Evolutionary conservation across 768 basidiomycete species (phyloP).

Genomic region (Nevesoporus exiguus): DNA sequence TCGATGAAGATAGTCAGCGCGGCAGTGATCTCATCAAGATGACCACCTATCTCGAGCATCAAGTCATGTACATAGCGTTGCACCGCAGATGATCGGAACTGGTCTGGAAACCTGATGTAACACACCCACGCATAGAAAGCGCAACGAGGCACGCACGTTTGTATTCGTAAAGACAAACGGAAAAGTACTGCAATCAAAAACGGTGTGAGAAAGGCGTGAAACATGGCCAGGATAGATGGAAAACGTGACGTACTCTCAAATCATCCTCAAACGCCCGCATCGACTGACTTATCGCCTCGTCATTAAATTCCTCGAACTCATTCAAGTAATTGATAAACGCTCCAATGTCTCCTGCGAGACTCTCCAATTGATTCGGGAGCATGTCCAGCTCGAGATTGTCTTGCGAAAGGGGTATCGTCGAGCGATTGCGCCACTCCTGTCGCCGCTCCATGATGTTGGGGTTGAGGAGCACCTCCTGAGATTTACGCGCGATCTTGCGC

Average conservation of each 20-base stretch:
- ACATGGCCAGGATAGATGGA: neutral
- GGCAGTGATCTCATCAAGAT: constrained; percentile 45
- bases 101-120: constrained; percentile 30
- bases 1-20: constrained; percentile 49
- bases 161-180: constrained; percentile 44
- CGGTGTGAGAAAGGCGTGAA: neutral
- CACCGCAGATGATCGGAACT: constrained; percentile 49
- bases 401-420: constrained; percentile 35
- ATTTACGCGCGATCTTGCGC: constrained; percentile 38
- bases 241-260: constrained; percentile 34
- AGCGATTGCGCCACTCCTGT: constrained; percentile 32
- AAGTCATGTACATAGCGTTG: constrained; percentile 51
- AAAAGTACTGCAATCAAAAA: constrained; percentile 41
- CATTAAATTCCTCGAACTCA: constrained; percentile 54
- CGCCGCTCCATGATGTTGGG: constrained; percentile 29
- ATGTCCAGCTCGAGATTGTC: constrained; percentile 43
- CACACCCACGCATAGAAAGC: neutral
- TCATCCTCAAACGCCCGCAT: constrained; percentile 47
- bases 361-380: constrained; percentile 43
- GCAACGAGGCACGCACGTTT: constrained; percentile 30
- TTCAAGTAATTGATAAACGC: constrained; percentile 47
- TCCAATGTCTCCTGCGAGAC: constrained; percentile 44
- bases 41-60: constrained; percentile 46
- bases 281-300: constrained; percentile 47
- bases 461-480: constrained; percentile 34